Base-by-base conservation (phyloP, 2,329 filamentous ascomycete species). In the Metarhizium rileyi region DNA sequence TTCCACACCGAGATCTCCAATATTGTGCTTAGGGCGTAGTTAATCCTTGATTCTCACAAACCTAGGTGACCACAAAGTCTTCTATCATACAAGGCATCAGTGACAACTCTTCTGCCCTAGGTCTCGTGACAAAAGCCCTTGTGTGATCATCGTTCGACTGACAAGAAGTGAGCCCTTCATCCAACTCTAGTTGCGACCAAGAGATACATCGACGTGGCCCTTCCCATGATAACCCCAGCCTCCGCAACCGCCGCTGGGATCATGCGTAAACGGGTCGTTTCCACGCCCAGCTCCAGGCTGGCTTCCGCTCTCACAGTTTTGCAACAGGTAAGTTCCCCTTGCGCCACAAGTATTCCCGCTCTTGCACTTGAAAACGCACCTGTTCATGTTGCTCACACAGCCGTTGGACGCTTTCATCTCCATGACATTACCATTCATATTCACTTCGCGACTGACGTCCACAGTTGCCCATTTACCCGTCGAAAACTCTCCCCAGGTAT, bases 401-500 rank as follows among this genome's bases (percentile, higher is more conserved):
- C 69, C 65, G 52, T 61, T 63, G 47, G 60, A 61, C 47, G 65
- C 63, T 30, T 41, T 35, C 12, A 61, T 52, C 47, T 56, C 59
- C 61, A 73, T 70, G 45, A 36, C 52, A 55, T 64, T 60, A 33
- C 72, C 72, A 45, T 56, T 54, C 70, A 53, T 73, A 61, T 70
- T 70, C 59, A 71, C 63, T 53, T 70, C 63, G 33, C 69, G 65
- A 36, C 67, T 70, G 48, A 74, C 61, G 54, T 74, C 66, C 50
- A 71, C 66, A 36, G 64, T 66, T 53, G 68, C 70, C 18, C 53
- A 60, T 1, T 43, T 50, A 42, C 65, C 66, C 35, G 66, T 69
- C 50, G 63, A 71, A 49, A 65, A 68, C 62, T 74, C 71, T 48
- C 63, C 67, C 67, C 70, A 72, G 28, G 70, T 71, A 54, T 73